Evolutionary conservation across 257 asterid species (phyloP), one percentile per base, ranked within the genome.

Genomic region (Penstemon newberryi): DNA sequence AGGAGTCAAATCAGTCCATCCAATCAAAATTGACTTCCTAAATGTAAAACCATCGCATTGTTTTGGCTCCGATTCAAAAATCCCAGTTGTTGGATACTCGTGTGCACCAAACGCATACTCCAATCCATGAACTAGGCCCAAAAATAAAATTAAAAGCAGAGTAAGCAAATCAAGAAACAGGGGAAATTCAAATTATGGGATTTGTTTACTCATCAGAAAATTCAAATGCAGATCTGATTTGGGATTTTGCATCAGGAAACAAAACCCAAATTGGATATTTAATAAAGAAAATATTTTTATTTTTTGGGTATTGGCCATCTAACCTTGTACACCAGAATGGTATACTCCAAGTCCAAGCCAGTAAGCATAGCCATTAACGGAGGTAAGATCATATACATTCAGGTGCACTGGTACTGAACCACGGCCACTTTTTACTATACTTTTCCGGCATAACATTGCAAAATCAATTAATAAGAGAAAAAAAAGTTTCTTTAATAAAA

Each of bases 281-380:
- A 69, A 46, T 12, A 69, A 47, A 54, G 15, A 42, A 55, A 60
- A 52, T 36, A 56, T 56, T 37, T 25, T 5, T 55, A 56, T 45
- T 42, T 40, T 50, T 6, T 2, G 65, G 39, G 45, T 5, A 66
- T 70, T 8, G 33, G 33, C 33, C 2, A 18, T 52, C 81, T 51
- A 5, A 88, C 97, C 96, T 90, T 90, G 87, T 79, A 90, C 86
- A 4, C 92, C 97, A 45, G 97, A 90, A 80, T 90, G 97, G 76
- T 82, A 90, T 59, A 80, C 96, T 11, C 96, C 97, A 12, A 90
- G 95, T 37, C 97, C 97, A 25, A 90, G 65, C 97, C 97, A 90
- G 49, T 88, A 88, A 70, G 96, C 97, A 55, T 86, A 90, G 53
- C 91, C 91, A 59, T 90, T 90, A 38, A 87, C 81, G 37, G 93